Evolutionary conservation across 371 early-diverging fungal genomes (phyloP), one percentile per base, ranked within the genome.

Genomic region (Capniomyces stellatus): DNA sequence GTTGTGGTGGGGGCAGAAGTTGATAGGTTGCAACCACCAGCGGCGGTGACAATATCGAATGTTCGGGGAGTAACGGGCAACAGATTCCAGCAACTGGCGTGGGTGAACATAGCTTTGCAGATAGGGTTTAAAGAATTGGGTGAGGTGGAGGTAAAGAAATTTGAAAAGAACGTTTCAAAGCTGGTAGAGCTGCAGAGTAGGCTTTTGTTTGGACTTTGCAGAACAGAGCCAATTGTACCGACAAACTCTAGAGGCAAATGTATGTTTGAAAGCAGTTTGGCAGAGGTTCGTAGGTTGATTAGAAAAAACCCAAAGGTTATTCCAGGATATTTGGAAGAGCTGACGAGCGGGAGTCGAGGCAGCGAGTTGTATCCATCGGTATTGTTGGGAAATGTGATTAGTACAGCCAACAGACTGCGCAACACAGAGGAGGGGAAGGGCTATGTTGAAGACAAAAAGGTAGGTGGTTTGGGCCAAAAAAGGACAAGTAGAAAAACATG

Each of bases 381-480:
- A 41, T 60, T 67, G 1, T 29, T 70, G 15, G 70, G 68, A 31
- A 61, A 60, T 47, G 46, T 66, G 2, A 35, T 66, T 46, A 55
- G 70, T 40, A 43, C 65, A 1, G 59, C 57, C 2, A 35, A 43
- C 40, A 54, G 52, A 3, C 27, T 63, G 22, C 46, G 27, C 22
- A 3, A 22, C 44, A 30, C 40, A 29, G 27, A 39, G 22, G n/a
- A 21, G 23, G 19, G n/a, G 24, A 46, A 1, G 4, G 27, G 22
- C 8, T 41, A 30, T 1, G 3, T 25, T 12, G 29, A 2, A 13
- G 42, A 44, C 24, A 10, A 44, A 23, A 8, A 8, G n/a, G 46
- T 44, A 44, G 27, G 19, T 44, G 8, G 8, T 44, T 44, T 10
- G 21, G 12, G 8, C n/a, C n/a, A n/a, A n/a, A n/a, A n/a, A n/a